phyloP scores from a whole-genome alignment of 148 eudicot genomes.

The Rhododendron ferrugineum region DNA sequence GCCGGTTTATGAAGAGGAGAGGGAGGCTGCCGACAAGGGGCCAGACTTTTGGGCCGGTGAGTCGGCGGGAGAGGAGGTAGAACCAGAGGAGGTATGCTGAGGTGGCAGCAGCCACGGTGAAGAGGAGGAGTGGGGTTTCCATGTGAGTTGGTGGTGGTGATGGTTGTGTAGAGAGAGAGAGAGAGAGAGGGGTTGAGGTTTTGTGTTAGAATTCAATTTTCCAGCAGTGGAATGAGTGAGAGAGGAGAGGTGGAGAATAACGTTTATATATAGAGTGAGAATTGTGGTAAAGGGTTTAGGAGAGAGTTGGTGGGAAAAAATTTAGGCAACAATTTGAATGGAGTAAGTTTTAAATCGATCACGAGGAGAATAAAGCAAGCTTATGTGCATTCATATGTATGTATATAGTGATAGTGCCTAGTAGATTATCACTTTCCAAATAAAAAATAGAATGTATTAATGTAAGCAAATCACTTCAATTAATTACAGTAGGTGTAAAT shows the following conservation, averaged over 20 bases:
- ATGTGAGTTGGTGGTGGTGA: slow-evolving; percentile 9
- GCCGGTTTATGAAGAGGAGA: slow-evolving; percentile 41
- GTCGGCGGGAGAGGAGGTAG: slow-evolving; percentile 31
- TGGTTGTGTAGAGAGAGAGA: too few species aligned
- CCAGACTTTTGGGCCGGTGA: slow-evolving; percentile 57
- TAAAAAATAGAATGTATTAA: too few species aligned
- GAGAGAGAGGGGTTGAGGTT: too few species aligned
- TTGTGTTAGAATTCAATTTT: background rate
- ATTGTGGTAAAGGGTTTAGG: slow-evolving; percentile 26
- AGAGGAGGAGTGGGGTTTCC: slow-evolving; percentile 38
- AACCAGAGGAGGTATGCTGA: slow-evolving; percentile 68
- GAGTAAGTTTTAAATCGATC: background rate
- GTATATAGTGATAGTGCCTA: too few species aligned
- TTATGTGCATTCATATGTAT: too few species aligned
- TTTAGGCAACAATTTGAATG: background rate
- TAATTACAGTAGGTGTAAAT: background rate
- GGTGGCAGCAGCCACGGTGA: slow-evolving; percentile 24
- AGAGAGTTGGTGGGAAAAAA: slow-evolving; percentile 56
- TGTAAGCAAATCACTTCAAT: background rate
- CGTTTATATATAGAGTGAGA: slow-evolving; percentile 23
- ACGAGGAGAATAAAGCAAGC: background rate
- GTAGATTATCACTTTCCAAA: too few species aligned
- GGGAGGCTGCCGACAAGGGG: slow-evolving; percentile 82
- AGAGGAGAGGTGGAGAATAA: slow-evolving; percentile 14
- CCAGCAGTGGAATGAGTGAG: slow-evolving; percentile 15